Evolutionary conservation across 768 basidiomycete genomes (phyloP), one percentile per base, ranked within the genome.

Genomic region (Dacryopinax spathularia): DNA sequence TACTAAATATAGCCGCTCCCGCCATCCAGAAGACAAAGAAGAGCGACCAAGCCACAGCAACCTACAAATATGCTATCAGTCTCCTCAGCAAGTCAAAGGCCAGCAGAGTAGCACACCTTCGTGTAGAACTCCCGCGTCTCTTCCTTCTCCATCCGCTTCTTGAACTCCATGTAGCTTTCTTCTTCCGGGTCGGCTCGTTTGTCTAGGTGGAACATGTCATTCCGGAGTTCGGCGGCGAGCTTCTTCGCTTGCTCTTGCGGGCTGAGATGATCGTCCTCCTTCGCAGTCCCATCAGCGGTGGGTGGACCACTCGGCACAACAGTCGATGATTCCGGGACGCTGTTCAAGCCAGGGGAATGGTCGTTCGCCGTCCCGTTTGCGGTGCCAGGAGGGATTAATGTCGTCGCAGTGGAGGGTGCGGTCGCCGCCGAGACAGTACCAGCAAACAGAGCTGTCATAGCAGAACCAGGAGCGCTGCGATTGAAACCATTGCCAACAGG

Each of bases 21-120:
- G 80, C 75, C 69, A 82, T 76, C 90, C 90, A 92, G 75, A 92
- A 92, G 22, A 80, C 67, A 22, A 89, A 69, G 73, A 91, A 91
- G 34, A 87, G 68, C 0, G 71, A 56, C 75, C 82, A 82, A 0
- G 85, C 83, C 20, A 87, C 73, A 9, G 13, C 10, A 18, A 56
- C 25, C 48, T 56, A 56, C 12, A 13, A 18, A 56, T 29, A 29
- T 10, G 6, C 7, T 18, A 29, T 9, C 5, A 3, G 18, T n/a
- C n/a, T n/a, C n/a, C n/a, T n/a, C 10, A 56, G 25, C 18, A 27
- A 56, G 25, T 4, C 10, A 5, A 29, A 27, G 22, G 13, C 43
- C 15, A 20, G 7, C 48, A 29, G 5, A 27, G 22, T 27, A 56
- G 5, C 69, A 62, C 44, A 87, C 77, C 68, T 89, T 83, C 6